A percentile compares a stretch with the other conserved stretches of the same genome.
phyloP scores from a whole-genome alignment of 1,139 yeast species.

The Hansenula sp. region DNA sequence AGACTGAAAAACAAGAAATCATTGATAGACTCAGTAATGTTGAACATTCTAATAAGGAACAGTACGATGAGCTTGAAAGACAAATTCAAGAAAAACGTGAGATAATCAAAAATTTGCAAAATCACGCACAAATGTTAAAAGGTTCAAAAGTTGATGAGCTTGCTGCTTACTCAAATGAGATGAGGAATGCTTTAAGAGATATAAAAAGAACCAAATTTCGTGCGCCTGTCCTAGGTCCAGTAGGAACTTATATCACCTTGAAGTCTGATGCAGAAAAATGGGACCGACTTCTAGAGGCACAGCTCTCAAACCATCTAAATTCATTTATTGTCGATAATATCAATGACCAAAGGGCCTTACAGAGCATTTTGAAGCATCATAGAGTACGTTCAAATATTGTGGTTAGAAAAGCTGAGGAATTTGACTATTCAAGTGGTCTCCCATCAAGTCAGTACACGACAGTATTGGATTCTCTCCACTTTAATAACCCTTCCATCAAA shows the following conservation, averaged over 20 bases:
- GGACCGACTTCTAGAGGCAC: conserved; percentile 57
- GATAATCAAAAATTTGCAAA: conserved; percentile 21
- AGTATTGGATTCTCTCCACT: conserved; percentile 55
- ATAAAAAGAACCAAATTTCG: conserved; percentile 39
- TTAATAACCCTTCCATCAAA: conserved; percentile 49
- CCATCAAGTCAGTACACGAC: conserved; percentile 38
- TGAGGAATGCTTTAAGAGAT: conserved; percentile 37
- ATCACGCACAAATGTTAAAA: conserved; percentile 8
- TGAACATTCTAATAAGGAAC: conserved; percentile 4
- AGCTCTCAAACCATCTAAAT: conserved; percentile 43
- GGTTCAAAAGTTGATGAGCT: conserved; percentile 15
- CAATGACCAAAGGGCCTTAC: conserved; percentile 52
- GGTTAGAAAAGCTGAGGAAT: conserved; percentile 52
- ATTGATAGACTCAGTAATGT: conserved; percentile 7
- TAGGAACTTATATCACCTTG: conserved; percentile 60
- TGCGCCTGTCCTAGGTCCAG: conserved; percentile 72
- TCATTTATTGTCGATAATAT: conserved; percentile 66
- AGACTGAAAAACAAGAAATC: conserved; percentile 10
- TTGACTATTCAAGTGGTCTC: conserved; percentile 41
- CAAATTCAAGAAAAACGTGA: conserved; percentile 12
- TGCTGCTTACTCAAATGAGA: conserved; percentile 43
- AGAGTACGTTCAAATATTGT: conserved; percentile 36
- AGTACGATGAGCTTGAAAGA: conserved; percentile 11
- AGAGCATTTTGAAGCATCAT: conserved; percentile 36
- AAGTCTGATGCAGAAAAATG: conserved; percentile 54